Evolutionary conservation across 768 basidiomycete species (phyloP).

Genomic region (Boletus rufocinnamomeus): DNA sequence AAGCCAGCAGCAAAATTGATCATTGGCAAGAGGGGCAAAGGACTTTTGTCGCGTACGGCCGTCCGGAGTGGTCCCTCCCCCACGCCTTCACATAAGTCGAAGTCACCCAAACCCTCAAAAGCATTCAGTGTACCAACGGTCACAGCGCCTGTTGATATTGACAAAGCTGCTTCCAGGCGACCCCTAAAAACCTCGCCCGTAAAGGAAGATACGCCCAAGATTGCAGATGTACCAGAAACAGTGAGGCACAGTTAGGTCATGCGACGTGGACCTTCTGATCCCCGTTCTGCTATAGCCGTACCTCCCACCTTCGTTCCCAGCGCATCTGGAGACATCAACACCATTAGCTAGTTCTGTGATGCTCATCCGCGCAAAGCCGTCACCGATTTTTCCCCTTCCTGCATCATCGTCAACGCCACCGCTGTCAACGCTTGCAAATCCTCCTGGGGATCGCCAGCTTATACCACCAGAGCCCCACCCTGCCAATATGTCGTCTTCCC

Average conservation of each 20-base stretch:
- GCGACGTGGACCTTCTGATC: slow-evolving; percentile 16
- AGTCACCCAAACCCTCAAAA: slow-evolving; percentile 16
- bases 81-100: slow-evolving; percentile 13
- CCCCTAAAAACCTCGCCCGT: slow-evolving; percentile 3
- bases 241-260: slow-evolving; percentile 30
- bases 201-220: slow-evolving; percentile 24
- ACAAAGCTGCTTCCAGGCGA: slow-evolving; percentile 2
- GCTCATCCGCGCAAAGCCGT: slow-evolving; percentile 43
- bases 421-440: slow-evolving; percentile 24
- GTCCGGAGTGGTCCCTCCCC: slow-evolving; percentile 10
- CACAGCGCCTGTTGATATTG: neutral
- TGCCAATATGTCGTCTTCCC: slow-evolving; percentile 16
- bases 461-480: slow-evolving; percentile 5
- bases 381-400: slow-evolving; percentile 38
- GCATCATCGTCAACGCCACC: slow-evolving; percentile 29
- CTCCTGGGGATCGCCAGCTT: slow-evolving; percentile 20
- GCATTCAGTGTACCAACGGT: neutral
- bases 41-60: slow-evolving; percentile 2
- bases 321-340: slow-evolving; percentile 55
- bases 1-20: slow-evolving; percentile 37
- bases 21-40: slow-evolving; percentile 26
- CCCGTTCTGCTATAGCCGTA: slow-evolving; percentile 38
- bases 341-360: slow-evolving; percentile 36
- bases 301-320: slow-evolving; percentile 57
- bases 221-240: slow-evolving; percentile 40